These are phyloP conservation scores for Cercospora berteroae DNA, from an alignment of 2,329 filamentous ascomycete species.

Conservation along the genomic window DNA sequence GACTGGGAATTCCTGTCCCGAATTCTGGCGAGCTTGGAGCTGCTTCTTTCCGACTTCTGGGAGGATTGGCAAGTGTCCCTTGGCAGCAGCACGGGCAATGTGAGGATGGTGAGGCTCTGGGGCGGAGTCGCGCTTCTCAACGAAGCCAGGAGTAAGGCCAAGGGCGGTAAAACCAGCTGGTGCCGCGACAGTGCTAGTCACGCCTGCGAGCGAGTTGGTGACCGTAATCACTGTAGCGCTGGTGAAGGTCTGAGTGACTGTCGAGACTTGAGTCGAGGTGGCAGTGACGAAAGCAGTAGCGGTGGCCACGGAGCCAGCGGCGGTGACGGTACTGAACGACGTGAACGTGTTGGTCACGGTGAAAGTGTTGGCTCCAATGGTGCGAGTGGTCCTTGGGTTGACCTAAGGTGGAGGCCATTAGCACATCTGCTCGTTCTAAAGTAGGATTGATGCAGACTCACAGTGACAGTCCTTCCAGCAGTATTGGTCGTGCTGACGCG, in stretches of 20 bases:
- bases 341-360: constrained; percentile 13
- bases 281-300: not conserved
- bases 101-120: not conserved
- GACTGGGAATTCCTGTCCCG: constrained; percentile 2
- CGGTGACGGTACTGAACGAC: constrained; percentile 2
- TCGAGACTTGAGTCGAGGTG: constrained; percentile 7
- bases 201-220: constrained; percentile 3
- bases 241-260: constrained; percentile 6
- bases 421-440: not conserved
- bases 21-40: constrained; percentile 4
- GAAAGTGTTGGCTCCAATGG: not conserved
- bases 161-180: constrained; percentile 12
- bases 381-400: not conserved
- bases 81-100: constrained; percentile 2
- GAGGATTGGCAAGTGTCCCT: constrained; percentile 1
- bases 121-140: constrained; percentile 3
- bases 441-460: not conserved
- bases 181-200: not conserved
- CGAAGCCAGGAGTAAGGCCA: constrained; percentile 1
- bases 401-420: not conserved
- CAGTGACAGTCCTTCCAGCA: constrained; percentile 1
- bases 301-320: not conserved
- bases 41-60: not conserved
- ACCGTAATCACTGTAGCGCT: not conserved
- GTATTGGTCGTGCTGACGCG: constrained; percentile 4